These are phyloP conservation scores for Aspergillus fischeri DNA, from an alignment of 2,329 filamentous ascomycete genomes.

Conservation along the genomic window DNA sequence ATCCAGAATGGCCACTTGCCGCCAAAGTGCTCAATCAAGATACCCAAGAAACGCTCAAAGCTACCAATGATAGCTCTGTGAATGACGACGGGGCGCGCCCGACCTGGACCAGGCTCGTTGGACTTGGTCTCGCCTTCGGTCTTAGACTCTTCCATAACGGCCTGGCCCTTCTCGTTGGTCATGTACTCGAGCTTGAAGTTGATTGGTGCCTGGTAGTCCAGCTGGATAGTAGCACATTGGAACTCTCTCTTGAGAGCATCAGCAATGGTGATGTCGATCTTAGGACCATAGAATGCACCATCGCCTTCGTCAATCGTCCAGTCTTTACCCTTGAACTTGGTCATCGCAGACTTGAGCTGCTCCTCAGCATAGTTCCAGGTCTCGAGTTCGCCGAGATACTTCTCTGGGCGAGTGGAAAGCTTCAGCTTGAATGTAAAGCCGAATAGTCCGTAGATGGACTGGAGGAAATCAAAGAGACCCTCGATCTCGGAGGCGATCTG, in stretches of 20 bases:
- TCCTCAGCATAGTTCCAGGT: conserved; percentile 87
- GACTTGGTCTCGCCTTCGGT: conserved; percentile 41
- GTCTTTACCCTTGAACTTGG: conserved; percentile 68
- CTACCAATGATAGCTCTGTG: conserved; percentile 50
- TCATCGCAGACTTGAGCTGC: conserved; percentile 72
- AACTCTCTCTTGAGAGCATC: conserved; percentile 81
- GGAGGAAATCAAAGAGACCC: conserved; percentile 81
- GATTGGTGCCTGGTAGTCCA: conserved; percentile 80
- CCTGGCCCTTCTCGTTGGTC: conserved; percentile 58
- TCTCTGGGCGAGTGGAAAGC: conserved; percentile 85
- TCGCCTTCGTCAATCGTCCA: conserved; percentile 95
- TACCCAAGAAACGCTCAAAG: conserved; percentile 50
- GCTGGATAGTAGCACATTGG: conserved; percentile 91
- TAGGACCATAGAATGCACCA: conserved; percentile 96
- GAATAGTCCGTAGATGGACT: conserved; percentile 73
- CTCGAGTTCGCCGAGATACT: conserved; percentile 78
- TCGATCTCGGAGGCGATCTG: conserved; percentile 69
- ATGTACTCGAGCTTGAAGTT: conserved; percentile 87
- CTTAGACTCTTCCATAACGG: conserved; percentile 49
- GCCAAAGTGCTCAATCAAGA: conserved; percentile 48
- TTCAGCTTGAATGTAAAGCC: conserved; percentile 92
- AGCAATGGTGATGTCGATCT: conserved; percentile 94
- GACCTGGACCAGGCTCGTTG: conserved; percentile 35
- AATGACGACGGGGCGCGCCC: conserved; percentile 49
- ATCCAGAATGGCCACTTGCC: conserved; percentile 54